These are phyloP conservation scores for Wilhelminamyces savonicus DNA, from an alignment of 805 yeast species.

Conservation along the genomic window DNA sequence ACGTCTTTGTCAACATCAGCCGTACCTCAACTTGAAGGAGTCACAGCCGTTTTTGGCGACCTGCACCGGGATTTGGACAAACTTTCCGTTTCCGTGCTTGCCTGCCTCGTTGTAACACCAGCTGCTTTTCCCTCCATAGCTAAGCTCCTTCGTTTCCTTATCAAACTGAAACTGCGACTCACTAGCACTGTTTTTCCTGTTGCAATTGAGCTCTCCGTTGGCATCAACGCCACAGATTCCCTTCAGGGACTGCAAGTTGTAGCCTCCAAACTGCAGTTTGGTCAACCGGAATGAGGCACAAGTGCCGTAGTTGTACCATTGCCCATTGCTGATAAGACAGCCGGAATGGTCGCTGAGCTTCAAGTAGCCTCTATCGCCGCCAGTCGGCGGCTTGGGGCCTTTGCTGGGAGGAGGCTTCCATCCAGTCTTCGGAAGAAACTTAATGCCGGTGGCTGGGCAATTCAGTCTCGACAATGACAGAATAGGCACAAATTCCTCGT, in stretches of 20 bases:
- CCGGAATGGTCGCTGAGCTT: conserved; percentile 51
- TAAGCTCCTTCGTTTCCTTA: conserved; percentile 36
- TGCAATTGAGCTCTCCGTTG: conserved; percentile 8
- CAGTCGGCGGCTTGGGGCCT: conserved; percentile 12
- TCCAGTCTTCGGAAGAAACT: conserved; percentile 62
- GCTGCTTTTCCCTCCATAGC: conserved; percentile 53
- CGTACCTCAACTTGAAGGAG: no score
- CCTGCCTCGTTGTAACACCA: conserved; percentile 54
- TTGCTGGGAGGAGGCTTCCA: conserved; percentile 8
- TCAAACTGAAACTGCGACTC: conserved; percentile 56
- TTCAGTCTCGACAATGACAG: conserved; percentile 50
- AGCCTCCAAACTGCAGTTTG: conserved; percentile 67
- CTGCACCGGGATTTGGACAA: conserved; percentile 42
- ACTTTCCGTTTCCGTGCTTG: conserved; percentile 19
- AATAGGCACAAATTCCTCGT: conserved; percentile 42
- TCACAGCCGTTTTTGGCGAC: conserved; percentile 17
- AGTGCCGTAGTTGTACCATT: conserved; percentile 75
- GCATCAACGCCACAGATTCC: conserved; percentile 57
- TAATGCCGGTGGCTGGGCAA: conserved; percentile 68
- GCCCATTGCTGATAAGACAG: conserved; percentile 80
- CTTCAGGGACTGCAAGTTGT: conserved; percentile 56
- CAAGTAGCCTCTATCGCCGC: conserved; percentile 28
- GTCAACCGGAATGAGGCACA: conserved; percentile 69
- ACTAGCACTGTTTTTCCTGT: conserved; percentile 4
- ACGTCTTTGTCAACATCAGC: no score